Percentiles rank a stretch among this genome's conserved stretches.
These are phyloP conservation scores for Leccinellum rugosiceps DNA, from an alignment of 768 basidiomycete genomes.

Conservation along the genomic window DNA sequence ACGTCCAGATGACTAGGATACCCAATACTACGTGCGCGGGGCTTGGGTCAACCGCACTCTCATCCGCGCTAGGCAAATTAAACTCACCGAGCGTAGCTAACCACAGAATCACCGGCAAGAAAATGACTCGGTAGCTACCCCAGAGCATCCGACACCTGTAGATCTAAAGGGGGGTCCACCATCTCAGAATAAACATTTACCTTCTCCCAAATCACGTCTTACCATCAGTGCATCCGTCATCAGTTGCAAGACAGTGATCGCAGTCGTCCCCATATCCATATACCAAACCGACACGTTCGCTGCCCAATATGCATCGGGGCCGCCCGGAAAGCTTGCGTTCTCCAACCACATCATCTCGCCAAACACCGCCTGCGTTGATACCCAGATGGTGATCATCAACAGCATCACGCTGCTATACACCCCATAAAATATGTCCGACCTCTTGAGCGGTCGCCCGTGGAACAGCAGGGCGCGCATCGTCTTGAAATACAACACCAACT, in stretches of 20 bases:
- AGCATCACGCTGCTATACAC: constrained; percentile 27
- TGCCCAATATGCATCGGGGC: constrained; percentile 33
- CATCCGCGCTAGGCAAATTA: not conserved
- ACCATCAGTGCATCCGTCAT: constrained; percentile 40
- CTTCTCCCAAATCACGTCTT: not conserved
- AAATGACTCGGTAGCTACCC: constrained; percentile 11
- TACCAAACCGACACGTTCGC: constrained; percentile 27
- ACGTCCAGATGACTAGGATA: constrained; percentile 8
- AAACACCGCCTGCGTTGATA: constrained; percentile 28
- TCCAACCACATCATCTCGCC: constrained; percentile 38
- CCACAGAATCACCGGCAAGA: constrained; percentile 25
- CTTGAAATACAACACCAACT: constrained; percentile 25
- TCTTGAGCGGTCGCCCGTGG: not conserved
- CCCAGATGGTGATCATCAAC: constrained; percentile 32
- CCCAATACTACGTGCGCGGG: constrained; percentile 16
- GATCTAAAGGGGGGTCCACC: constrained; percentile 26
- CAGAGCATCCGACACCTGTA: constrained; percentile 39
- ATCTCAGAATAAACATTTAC: not conserved
- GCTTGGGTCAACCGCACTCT: not conserved
- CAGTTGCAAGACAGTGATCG: constrained; percentile 31
- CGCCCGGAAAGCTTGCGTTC: constrained; percentile 31
- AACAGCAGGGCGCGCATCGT: constrained; percentile 21
- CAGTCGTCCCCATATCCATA: constrained; percentile 29
- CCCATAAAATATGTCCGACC: constrained; percentile 20
- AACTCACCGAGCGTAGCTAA: constrained; percentile 24